Conservation (phyloP, 495 filamentous ascomycete genomes). For the Amniculicola lignicola region DNA sequence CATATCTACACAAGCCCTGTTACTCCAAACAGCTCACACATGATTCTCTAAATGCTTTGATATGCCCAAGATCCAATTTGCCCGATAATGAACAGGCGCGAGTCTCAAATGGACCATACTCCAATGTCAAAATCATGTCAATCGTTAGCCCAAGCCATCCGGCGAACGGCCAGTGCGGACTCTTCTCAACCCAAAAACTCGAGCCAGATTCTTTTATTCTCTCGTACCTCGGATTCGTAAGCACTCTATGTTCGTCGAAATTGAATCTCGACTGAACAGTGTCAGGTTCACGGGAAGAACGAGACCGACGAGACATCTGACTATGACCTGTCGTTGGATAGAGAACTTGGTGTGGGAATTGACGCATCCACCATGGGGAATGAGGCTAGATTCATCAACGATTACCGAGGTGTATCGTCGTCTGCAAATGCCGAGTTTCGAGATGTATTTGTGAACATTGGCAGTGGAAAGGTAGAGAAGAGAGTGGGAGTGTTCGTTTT, state of each 20-base stretch:
- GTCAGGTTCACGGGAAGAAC: slow-evolving; percentile 51
- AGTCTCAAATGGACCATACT: slow-evolving; percentile 42
- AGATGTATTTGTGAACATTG: slow-evolving; percentile 41
- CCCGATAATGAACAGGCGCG: neutral
- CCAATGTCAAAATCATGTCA: slow-evolving; percentile 51
- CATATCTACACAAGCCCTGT: slow-evolving; percentile 52
- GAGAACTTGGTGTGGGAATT: slow-evolving; percentile 56
- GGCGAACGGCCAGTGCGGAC: slow-evolving; percentile 60
- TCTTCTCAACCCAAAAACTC: slow-evolving; percentile 61
- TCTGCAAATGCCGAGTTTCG: slow-evolving; percentile 61
- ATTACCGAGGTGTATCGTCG: slow-evolving; percentile 62
- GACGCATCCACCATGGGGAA: slow-evolving; percentile 63
- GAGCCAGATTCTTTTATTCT: slow-evolving; percentile 57
- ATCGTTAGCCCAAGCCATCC: slow-evolving; percentile 58
- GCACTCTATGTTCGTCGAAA: no score
- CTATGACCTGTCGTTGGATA: slow-evolving; percentile 65
- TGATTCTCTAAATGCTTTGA: slow-evolving; percentile 19
- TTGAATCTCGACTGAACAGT: no score
- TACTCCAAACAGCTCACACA: slow-evolving; percentile 47
- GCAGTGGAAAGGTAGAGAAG: slow-evolving; percentile 45
- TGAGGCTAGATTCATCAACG: slow-evolving; percentile 70
- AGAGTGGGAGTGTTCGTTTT: slow-evolving; percentile 61
- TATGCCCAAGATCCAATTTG: slow-evolving; percentile 38
- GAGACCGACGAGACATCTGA: slow-evolving; percentile 51
- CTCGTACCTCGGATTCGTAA: slow-evolving; percentile 67